Evolutionary conservation across 2,329 filamentous ascomycete species (phyloP), one percentile per base, ranked within the genome.

Genomic region (Cercospora zeae-maydis): DNA sequence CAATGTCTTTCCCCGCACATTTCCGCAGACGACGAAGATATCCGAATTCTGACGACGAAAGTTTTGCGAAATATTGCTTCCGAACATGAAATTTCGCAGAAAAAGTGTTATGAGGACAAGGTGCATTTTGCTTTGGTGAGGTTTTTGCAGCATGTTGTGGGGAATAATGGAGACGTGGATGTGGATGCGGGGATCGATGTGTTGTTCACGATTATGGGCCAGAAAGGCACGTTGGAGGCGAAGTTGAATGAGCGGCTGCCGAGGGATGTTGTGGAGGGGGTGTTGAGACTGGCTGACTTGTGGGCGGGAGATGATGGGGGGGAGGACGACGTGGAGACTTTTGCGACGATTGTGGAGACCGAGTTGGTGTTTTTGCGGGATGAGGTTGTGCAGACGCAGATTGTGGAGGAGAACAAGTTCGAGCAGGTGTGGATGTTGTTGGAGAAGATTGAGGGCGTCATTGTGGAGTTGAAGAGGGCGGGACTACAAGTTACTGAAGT

Each of bases 51-150:
- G 9, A 71, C 76, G 51, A 69, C 78, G 33, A 77, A 75, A 39
- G 78, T 80, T 1, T 67, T 80, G 11, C 76, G 78, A 69, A 81
- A 81, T 63, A 74, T 80, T 14, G 78, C 77, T 66, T 75, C 76
- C 19, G 78, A 69, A 5, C 69, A 68, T 30, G 70, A 72, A 39
- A 39, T 61, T 21, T 66, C 70, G 8, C 70, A 71, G 36, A 67
- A 67, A 53, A 60, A 64, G 53, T 67, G 68, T 63, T 72, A 67
- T 34, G 33, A 61, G 36, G 63, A 67, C 7, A 34, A 39, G 14
- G 31, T 73, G 8, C 66, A 70, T 52, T 54, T 57, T 11, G 55
- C 47, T 10, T 49, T 73, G 7, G 55, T 72, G 6, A 27, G 45
- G 10, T 59, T 72, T 21, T 63, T 62, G 36, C 27, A 58, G 21